Conservation (phyloP, 345 rosid genomes). For the Aurinia saxatilis region DNA sequence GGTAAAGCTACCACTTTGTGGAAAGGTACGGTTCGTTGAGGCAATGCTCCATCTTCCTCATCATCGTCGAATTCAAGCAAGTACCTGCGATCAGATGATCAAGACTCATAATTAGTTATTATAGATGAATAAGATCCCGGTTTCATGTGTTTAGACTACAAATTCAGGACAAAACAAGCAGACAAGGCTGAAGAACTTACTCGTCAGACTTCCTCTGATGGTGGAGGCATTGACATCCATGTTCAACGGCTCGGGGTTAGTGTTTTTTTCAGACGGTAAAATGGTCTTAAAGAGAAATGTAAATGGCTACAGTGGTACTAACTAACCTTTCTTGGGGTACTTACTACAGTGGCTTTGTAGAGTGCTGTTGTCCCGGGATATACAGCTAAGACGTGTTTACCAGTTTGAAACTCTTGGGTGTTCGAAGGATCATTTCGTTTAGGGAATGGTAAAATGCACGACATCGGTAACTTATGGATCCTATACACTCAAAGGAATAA, state of each 20-base stretch:
- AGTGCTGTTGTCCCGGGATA: slow-evolving; percentile 98
- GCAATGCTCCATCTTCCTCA: slow-evolving; percentile 71
- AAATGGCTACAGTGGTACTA: background rate
- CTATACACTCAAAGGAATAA: slow-evolving; percentile 26
- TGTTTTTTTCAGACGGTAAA: background rate
- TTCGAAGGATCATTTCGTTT: slow-evolving; percentile 48
- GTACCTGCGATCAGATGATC: slow-evolving; percentile 36
- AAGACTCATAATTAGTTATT: background rate
- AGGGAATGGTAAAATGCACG: slow-evolving; percentile 72
- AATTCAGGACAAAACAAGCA: background rate
- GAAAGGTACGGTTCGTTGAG: slow-evolving; percentile 60
- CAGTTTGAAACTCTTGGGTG: slow-evolving; percentile 54
- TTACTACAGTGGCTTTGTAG: slow-evolving; percentile 87
- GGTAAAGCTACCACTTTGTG: slow-evolving; percentile 62
- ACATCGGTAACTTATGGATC: slow-evolving; percentile 72
- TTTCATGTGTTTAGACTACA: background rate
- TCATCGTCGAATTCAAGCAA: slow-evolving; percentile 81
- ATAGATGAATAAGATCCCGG: background rate
- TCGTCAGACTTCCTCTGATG: slow-evolving; percentile 72
- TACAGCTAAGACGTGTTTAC: slow-evolving; percentile 91
- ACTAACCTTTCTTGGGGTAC: slow-evolving; percentile 65
- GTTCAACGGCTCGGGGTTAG: background rate
- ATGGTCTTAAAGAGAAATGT: background rate
- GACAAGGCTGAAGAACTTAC: slow-evolving; percentile 42
- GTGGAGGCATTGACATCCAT: background rate